Conservation (phyloP, 2,329 filamentous ascomycete species). For the Diaporthe caulivora region DNA sequence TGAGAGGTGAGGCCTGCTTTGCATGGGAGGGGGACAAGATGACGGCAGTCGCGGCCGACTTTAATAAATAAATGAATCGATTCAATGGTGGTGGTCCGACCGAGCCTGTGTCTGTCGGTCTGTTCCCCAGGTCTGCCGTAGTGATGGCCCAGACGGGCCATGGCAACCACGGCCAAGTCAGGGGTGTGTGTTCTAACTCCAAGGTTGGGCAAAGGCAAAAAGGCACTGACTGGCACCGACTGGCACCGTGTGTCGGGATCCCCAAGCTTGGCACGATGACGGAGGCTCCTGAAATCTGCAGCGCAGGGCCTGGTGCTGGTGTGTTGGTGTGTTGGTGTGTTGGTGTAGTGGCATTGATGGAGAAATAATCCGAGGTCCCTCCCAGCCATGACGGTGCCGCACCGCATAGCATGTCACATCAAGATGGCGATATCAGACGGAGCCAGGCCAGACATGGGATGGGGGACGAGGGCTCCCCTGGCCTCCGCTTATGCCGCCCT, state of each 20-base stretch:
- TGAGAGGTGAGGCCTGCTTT: background rate
- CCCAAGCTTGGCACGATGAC: conserved; percentile 30
- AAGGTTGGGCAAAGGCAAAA: conserved; percentile 20
- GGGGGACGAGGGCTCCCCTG: conserved; percentile 17
- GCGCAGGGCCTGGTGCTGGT: conserved; percentile 16
- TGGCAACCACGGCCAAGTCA: conserved; percentile 18
- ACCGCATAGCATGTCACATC: conserved; percentile 26
- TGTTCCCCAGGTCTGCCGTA: conserved; percentile 25
- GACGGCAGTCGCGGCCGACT: conserved; percentile 28
- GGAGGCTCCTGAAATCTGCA: conserved; percentile 30
- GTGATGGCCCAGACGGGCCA: background rate
- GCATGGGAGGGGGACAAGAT: too few relatives aligned
- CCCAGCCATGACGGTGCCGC: conserved; percentile 23
- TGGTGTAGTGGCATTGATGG: conserved; percentile 27
- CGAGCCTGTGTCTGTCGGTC: background rate
- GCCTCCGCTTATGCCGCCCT: conserved; percentile 17
- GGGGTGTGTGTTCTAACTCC: conserved; percentile 2
- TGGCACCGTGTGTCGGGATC: conserved; percentile 24
- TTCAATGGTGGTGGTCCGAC: conserved; percentile 3
- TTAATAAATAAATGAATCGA: conserved; percentile 29
- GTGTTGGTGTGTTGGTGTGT: background rate
- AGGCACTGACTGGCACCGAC: background rate
- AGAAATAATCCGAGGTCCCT: conserved; percentile 10
- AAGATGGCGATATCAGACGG: conserved; percentile 25
- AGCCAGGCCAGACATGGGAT: conserved; percentile 25